Evolutionary conservation across 2,329 filamentous ascomycete genomes (phyloP).

Genomic region (Claviceps humidiphila): DNA sequence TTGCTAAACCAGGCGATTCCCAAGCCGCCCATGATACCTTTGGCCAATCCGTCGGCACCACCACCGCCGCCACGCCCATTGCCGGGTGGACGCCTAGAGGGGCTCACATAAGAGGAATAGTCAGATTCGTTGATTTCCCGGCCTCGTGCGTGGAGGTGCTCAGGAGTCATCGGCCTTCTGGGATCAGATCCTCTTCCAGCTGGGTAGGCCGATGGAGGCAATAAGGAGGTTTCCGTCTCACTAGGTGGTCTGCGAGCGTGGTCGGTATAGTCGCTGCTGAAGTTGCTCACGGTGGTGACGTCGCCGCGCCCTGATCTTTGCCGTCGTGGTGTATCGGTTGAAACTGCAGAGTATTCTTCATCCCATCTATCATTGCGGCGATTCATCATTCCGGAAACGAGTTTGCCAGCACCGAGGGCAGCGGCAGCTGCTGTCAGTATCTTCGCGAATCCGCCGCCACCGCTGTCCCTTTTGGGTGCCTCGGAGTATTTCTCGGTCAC

Average conservation of each 20-base stretch:
- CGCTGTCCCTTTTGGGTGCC: constrained; percentile 24
- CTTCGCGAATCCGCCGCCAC: constrained; percentile 43
- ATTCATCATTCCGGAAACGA: constrained; percentile 46
- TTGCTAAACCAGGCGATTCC: constrained; percentile 57
- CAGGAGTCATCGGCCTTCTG: constrained; percentile 32
- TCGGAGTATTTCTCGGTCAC: constrained; percentile 54
- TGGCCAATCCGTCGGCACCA: constrained; percentile 37
- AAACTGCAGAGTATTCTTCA: constrained; percentile 50
- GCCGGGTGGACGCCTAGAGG: constrained; percentile 41
- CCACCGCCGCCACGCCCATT: constrained; percentile 25
- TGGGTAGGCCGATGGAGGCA: constrained; percentile 34
- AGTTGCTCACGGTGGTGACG: constrained; percentile 33
- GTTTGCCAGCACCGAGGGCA: constrained; percentile 46
- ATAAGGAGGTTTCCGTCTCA: constrained; percentile 25
- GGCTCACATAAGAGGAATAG: constrained; percentile 48
- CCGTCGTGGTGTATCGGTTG: constrained; percentile 45
- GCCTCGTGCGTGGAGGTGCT: constrained; percentile 31
- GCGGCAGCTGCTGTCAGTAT: constrained; percentile 48
- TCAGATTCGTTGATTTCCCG: constrained; percentile 39
- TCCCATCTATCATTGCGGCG: constrained; percentile 36
- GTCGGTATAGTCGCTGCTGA: constrained; percentile 34
- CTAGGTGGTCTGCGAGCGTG: constrained; percentile 13
- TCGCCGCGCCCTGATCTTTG: constrained; percentile 23
- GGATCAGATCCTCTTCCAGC: constrained; percentile 25
- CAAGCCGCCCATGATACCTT: constrained; percentile 46